These are phyloP conservation scores for Citrus maxima DNA, from an alignment of 345 rosid genomes.

Conservation along the genomic window DNA sequence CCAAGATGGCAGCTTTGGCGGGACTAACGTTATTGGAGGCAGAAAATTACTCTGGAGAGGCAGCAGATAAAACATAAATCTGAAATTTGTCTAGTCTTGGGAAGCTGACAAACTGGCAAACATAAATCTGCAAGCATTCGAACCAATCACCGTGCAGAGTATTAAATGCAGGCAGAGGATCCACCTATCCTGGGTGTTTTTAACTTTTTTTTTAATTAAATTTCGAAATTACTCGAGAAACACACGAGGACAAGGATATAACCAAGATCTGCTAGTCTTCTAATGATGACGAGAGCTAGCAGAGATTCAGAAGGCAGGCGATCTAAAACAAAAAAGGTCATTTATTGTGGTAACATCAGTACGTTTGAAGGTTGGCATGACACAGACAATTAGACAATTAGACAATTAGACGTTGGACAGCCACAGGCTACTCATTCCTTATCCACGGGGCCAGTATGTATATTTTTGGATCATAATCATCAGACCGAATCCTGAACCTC, in stretches of 20 bases:
- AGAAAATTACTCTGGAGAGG: neutral
- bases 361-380: neutral
- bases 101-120: constrained; percentile 7
- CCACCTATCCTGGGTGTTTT: neutral
- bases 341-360: neutral
- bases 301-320: constrained; percentile 8
- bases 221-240: constrained; percentile 6
- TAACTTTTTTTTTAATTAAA: neutral
- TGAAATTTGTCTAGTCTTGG: constrained; percentile 18
- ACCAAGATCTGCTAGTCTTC: neutral
- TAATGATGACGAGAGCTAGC: neutral
- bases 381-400: neutral
- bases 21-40: neutral
- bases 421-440: neutral
- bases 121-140: neutral
- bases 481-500: neutral
- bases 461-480: neutral
- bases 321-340: neutral
- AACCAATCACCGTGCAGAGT: neutral
- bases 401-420: too few species aligned
- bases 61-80: neutral
- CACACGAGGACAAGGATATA: neutral
- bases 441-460: neutral
- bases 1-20: neutral
- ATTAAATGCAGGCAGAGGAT: constrained; percentile 6